Evolutionary conservation across 805 yeast genomes (phyloP), one percentile per base, ranked within the genome.

Genomic region (Cyberlindnera lachancei): DNA sequence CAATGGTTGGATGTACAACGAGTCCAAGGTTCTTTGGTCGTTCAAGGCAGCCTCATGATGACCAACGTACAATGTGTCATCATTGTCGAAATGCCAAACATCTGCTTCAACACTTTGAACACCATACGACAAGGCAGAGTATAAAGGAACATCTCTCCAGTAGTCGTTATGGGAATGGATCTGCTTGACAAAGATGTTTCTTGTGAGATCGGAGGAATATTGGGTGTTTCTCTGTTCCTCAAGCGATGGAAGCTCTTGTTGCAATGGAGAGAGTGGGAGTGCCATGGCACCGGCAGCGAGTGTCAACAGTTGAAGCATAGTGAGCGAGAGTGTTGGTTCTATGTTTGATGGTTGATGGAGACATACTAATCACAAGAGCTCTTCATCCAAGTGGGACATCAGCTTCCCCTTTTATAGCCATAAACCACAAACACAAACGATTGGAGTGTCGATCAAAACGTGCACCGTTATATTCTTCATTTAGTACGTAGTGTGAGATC

Each of bases 91-190:
- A 28, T 54, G 58, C 83, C 81, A 78, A 15, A 77, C 67, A 46
- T 79, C 87, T 13, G 79, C 79, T 52, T 79, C 87, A 3, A 79
- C 65, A 31, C 81, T 71, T 30, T 65, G 64, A 18, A 70, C 68
- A 6, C 86, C 87, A 25, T 47, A 43, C 2, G 59, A 52, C 10
- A 66, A 50, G 0, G 84, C 86, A 34, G 75, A 77, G 33, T 66
- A 63, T 5, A 79, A 56, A 1, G 86, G 85, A 10, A 63, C 52
- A 11, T 55, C 51, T 44, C 86, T 58, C 83, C 85, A 78, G 53
- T 79, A 80, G 52, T 79, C 86, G 46, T 79, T 79, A 51, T 79
- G 88, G 1, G 84, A 75, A 48, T 79, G 87, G 24, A 78, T 61
- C 24, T 63, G 61, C 28, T 53, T 50, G 27, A 50, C 49, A 28